A percentile compares a stretch with the other conserved stretches of the same genome.
Evolutionary conservation across 164 flowering plant genomes (phyloP).

Genomic region (Vitis rupestris): DNA sequence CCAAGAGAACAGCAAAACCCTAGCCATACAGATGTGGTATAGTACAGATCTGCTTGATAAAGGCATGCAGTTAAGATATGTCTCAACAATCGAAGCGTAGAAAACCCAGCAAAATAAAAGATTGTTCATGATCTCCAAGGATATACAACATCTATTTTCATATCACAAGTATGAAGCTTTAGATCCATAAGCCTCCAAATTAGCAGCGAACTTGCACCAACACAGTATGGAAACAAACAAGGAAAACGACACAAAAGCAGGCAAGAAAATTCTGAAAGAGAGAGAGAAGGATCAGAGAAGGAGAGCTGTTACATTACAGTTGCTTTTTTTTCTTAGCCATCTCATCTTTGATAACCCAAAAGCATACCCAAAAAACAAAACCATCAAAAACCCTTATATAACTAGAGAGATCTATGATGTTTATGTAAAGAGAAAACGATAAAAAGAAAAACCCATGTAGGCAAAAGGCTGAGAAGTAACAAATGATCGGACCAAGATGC

Average conservation of each 20-base stretch:
- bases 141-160: not conserved
- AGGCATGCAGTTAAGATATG: not conserved
- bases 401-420: too few relatives aligned
- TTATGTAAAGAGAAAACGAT: too few relatives aligned
- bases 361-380: too few relatives aligned
- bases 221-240: not conserved
- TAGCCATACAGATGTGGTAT: not conserved
- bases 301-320: not conserved
- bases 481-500: constrained; percentile 40
- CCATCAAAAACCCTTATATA: too few relatives aligned
- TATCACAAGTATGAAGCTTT: not conserved
- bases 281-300: not conserved
- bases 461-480: not conserved
- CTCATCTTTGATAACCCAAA: too few relatives aligned
- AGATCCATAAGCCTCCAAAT: not conserved
- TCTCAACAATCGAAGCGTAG: too few relatives aligned
- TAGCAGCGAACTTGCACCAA: not conserved
- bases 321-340: not conserved
- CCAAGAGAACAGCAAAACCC: not conserved
- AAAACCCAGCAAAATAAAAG: not conserved
- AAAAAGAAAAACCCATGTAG: too few relatives aligned
- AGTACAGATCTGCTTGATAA: not conserved
- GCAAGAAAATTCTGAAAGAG: not conserved
- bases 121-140: not conserved
- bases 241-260: not conserved